A percentile compares a stretch with the other conserved stretches of the same genome.
phyloP scores from a whole-genome alignment of 768 basidiomycete genomes.

The Leccinum rimulosum region DNA sequence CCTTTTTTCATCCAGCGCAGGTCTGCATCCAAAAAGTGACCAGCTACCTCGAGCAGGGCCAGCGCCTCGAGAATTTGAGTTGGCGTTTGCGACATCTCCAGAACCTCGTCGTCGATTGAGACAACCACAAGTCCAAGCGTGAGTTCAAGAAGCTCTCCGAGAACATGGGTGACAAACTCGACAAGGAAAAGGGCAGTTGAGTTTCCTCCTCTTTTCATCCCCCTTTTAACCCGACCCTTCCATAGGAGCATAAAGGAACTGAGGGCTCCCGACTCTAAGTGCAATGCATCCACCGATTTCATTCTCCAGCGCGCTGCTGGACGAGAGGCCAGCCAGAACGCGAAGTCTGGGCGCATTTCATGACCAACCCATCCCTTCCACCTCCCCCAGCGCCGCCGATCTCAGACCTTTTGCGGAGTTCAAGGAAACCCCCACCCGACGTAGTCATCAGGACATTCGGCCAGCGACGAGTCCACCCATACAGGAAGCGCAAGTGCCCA shows the following conservation, averaged over 20 bases:
- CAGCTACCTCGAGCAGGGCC: constrained; percentile 86
- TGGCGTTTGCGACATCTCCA: constrained; percentile 94
- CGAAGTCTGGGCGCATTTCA: constrained; percentile 66
- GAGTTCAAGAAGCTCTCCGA: constrained; percentile 90
- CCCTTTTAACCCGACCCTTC: background rate
- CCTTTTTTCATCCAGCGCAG: constrained; percentile 34
- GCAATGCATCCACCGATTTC: constrained; percentile 75
- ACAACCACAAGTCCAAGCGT: constrained; percentile 82
- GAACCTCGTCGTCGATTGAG: constrained; percentile 86
- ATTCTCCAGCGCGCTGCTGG: constrained; percentile 79
- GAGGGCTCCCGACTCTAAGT: constrained; percentile 78
- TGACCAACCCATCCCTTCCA: constrained; percentile 58
- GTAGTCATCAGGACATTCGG: constrained; percentile 40
- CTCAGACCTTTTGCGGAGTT: constrained; percentile 64
- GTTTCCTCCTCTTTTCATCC: constrained; percentile 29
- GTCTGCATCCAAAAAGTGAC: constrained; percentile 85
- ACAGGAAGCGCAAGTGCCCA: constrained; percentile 27
- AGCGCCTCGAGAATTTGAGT: constrained; percentile 87
- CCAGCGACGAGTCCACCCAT: constrained; percentile 24
- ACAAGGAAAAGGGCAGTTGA: constrained; percentile 89
- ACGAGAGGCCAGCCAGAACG: constrained; percentile 65
- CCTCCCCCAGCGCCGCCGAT: constrained; percentile 46
- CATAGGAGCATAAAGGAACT: constrained; percentile 80
- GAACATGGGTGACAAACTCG: constrained; percentile 87
- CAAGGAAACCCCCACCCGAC: constrained; percentile 44